Evolutionary conservation across 2,329 filamentous ascomycete genomes (phyloP).

Genomic region (Pyricularia sp.): DNA sequence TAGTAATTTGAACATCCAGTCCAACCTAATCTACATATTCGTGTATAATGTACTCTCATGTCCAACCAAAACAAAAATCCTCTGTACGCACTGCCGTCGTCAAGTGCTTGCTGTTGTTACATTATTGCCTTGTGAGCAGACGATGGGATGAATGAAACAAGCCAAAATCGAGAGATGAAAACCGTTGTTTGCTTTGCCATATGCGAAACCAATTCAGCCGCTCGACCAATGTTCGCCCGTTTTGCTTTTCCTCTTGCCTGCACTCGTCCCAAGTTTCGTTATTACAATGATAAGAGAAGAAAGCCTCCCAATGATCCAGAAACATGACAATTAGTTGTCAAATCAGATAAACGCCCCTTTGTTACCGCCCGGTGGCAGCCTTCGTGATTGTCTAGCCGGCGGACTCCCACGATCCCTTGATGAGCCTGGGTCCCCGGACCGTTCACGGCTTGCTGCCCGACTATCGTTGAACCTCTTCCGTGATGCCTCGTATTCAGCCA

Average conservation of each 20-base stretch:
- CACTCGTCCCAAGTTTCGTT: neutral
- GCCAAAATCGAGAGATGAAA: neutral
- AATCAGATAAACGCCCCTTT: constrained; percentile 17
- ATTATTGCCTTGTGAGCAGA: neutral
- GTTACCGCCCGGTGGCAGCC: constrained; percentile 12
- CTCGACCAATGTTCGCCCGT: neutral
- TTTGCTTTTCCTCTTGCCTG: neutral
- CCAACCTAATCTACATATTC: neutral
- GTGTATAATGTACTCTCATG: neutral
- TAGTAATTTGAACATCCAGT: neutral
- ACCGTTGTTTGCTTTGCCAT: neutral
- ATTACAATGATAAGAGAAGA: neutral
- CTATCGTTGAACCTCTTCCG: constrained; percentile 17
- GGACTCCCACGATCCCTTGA: constrained; percentile 4
- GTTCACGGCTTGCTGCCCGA: constrained; percentile 8
- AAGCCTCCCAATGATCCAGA: neutral
- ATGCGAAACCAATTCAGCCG: neutral
- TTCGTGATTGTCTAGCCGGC: constrained; percentile 7
- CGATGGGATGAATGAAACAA: neutral
- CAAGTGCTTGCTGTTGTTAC: neutral
- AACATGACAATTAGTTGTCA: neutral
- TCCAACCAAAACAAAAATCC: neutral
- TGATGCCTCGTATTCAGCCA: constrained; percentile 17
- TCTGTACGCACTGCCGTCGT: neutral
- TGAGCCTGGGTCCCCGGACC: neutral